These are phyloP conservation scores for Chlorella sp. DNA, from an alignment of 139 green algal genomes.

Conservation along the genomic window DNA sequence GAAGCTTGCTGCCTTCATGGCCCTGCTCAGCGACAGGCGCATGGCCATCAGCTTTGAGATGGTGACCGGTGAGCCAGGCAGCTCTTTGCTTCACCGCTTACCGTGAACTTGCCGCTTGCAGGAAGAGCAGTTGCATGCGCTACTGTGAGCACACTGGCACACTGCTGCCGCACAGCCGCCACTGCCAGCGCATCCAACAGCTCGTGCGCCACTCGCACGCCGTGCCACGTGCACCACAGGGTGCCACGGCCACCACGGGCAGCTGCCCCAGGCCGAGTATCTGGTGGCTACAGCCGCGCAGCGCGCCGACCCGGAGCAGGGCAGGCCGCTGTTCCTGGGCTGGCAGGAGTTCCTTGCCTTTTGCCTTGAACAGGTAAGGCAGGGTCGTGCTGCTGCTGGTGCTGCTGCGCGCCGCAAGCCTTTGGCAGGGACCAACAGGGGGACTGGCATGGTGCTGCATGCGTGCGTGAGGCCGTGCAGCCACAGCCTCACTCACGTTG, in stretches of 20 bases:
- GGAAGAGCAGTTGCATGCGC: no score
- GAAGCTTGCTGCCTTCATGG: conserved; percentile 19
- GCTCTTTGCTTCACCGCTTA: neutral
- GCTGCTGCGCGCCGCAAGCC: no score
- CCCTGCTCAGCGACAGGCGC: conserved; percentile 5
- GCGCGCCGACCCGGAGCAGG: conserved; percentile 6
- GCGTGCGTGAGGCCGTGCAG: no score
- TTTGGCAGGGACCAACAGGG: no score
- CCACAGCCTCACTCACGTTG: no score
- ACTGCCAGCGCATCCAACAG: no score
- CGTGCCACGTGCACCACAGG: no score
- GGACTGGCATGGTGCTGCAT: no score
- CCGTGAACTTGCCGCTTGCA: neutral
- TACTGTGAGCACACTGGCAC: no score
- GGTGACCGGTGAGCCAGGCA: conserved; percentile 25
- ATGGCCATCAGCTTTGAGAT: conserved; percentile 48
- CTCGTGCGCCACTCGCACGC: no score
- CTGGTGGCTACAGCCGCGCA: conserved; percentile 48
- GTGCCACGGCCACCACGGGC: conserved; percentile 50
- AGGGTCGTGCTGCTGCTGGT: no score
- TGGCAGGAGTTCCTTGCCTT: conserved; percentile 32
- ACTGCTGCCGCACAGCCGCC: no score
- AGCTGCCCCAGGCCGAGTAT: conserved; percentile 49
- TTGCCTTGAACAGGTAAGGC: conserved; percentile 30
- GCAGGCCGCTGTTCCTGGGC: conserved; percentile 21